These are phyloP conservation scores for Colletotrichum gloeosporioides DNA, from an alignment of 2,329 filamentous ascomycete genomes.

Conservation along the genomic window DNA sequence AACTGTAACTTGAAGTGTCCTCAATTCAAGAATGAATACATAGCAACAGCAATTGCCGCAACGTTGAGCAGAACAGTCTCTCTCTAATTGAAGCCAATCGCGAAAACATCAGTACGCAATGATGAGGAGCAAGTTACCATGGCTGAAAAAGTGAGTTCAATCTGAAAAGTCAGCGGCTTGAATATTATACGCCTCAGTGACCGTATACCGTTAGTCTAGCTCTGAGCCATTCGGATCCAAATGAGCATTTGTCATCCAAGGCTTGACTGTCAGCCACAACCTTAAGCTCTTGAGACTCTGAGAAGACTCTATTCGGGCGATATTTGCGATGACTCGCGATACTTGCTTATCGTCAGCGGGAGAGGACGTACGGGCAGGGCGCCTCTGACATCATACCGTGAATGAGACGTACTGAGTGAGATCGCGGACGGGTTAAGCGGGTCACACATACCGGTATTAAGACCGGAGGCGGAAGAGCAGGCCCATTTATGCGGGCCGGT, in stretches of 20 bases:
- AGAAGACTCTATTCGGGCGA: fast-evolving
- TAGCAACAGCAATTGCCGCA: no score
- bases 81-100: not conserved
- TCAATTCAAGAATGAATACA: no score
- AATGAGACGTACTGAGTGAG: not conserved
- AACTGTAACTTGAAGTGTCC: no score
- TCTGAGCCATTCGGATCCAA: not conserved
- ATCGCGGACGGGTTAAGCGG: not conserved
- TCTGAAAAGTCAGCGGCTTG: not conserved
- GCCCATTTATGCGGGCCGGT: not conserved
- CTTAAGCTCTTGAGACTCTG: not conserved
- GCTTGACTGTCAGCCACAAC: not conserved
- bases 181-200: not conserved
- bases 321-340: fast-evolving
- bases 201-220: fast-evolving
- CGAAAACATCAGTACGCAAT: not conserved
- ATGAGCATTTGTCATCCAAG: not conserved
- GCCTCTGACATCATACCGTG: not conserved
- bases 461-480: not conserved
- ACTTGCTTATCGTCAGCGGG: fast-evolving
- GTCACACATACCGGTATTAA: not conserved
- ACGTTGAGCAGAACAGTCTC: not conserved
- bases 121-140: not conserved
- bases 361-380: fast-evolving
- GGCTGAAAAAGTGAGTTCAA: not conserved